Evolutionary conservation across 1,284 basidiomycete genomes (phyloP).

Genomic region (Apiotrichum laibachii): DNA sequence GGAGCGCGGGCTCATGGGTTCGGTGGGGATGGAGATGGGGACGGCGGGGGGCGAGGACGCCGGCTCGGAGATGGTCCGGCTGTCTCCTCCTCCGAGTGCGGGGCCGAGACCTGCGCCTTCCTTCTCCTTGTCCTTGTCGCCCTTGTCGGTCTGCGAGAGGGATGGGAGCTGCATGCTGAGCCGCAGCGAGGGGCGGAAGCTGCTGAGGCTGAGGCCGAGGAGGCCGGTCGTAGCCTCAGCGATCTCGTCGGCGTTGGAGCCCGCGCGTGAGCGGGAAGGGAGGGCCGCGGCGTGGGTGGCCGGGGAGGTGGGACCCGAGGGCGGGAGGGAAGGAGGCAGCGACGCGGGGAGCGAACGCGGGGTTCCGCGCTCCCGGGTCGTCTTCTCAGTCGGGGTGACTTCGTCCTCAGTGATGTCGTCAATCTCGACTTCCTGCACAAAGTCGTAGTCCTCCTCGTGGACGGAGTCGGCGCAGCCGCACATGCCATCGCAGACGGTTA

Average conservation of each 20-base stretch:
- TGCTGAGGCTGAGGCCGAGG: slow-evolving; percentile 1
- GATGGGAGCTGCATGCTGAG: background rate
- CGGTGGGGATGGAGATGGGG: background rate
- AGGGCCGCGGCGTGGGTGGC: too few species aligned
- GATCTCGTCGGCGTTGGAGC: background rate
- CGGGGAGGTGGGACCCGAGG: too few species aligned
- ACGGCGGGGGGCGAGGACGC: background rate
- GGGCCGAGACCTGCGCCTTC: background rate
- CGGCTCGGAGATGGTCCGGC: background rate
- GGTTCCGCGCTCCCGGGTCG: background rate
- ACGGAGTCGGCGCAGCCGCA: background rate
- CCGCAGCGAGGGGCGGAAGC: background rate
- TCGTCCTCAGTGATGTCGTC: background rate
- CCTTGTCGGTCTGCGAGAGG: background rate
- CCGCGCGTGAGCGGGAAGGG: background rate
- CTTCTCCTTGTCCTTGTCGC: background rate
- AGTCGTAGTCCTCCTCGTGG: background rate
- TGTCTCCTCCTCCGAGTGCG: background rate
- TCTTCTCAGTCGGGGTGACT: background rate
- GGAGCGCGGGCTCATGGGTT: background rate
- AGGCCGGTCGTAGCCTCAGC: background rate
- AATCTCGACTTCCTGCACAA: background rate
- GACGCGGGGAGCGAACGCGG: too few species aligned
- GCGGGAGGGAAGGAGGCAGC: too few species aligned
- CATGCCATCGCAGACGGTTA: background rate